Evolutionary conservation across 2,329 filamentous ascomycete species (phyloP).

Genomic region (Alternaria brassicae): DNA sequence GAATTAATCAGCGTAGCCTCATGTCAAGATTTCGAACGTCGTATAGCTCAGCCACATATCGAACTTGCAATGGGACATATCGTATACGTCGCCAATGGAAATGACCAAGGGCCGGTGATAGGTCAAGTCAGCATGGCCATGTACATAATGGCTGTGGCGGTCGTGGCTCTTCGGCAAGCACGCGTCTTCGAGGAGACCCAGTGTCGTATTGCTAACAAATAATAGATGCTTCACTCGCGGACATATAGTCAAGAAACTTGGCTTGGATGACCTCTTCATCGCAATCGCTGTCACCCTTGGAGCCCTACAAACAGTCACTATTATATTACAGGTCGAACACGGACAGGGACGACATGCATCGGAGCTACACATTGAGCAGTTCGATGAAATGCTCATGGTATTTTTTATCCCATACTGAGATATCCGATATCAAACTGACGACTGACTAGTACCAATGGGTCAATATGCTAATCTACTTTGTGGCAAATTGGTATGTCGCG

Average conservation of each 20-base stretch:
- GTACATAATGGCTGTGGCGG: slow-evolving; percentile 30
- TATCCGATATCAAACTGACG: background rate
- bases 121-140: slow-evolving; percentile 33
- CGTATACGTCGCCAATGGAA: slow-evolving; percentile 18
- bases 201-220: slow-evolving; percentile 6
- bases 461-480: slow-evolving; percentile 37
- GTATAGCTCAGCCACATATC: slow-evolving; percentile 8
- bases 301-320: slow-evolving; percentile 34
- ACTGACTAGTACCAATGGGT: slow-evolving; percentile 35
- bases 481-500: slow-evolving; percentile 33
- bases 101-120: slow-evolving; percentile 31
- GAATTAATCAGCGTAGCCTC: slow-evolving; percentile 8
- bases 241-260: slow-evolving; percentile 35
- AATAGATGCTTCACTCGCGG: slow-evolving; percentile 34
- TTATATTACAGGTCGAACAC: slow-evolving; percentile 35
- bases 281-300: slow-evolving; percentile 34
- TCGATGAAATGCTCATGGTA: slow-evolving; percentile 36
- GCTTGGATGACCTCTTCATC: slow-evolving; percentile 38
- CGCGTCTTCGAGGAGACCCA: background rate
- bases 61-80: slow-evolving; percentile 29
- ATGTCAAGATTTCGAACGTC: slow-evolving; percentile 20
- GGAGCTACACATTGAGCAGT: slow-evolving; percentile 25
- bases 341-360: slow-evolving; percentile 31
- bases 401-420: background rate
- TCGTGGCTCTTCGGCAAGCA: slow-evolving; percentile 32